Evolutionary conservation across 179 eudicot genomes (phyloP), one percentile per base, ranked within the genome.

Genomic region (Nepenthes alata): DNA sequence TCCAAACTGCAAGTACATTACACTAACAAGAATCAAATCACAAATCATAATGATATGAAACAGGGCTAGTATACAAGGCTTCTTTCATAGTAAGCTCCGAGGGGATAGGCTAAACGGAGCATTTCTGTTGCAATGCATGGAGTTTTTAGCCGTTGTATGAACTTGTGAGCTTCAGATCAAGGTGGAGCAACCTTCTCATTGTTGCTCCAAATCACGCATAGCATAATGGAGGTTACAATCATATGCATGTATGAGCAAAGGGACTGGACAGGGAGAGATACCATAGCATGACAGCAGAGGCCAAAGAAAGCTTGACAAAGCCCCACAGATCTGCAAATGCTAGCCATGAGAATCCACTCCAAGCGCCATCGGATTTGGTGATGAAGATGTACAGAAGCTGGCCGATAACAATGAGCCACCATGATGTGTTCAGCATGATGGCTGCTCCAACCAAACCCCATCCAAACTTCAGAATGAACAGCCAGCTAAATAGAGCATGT

Each of bases 261-360:
- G 53, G 35, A 45, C 10, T 44, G 47, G 10, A 44, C 47, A 49
- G 1, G 55, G 47, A 45, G 44, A 25, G 10, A 16, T 67, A 88
- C 96, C 96, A 89, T 68, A 89, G 62, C 96, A 89, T 89, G 0
- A 89, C 74, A 67, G 96, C 96, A 60, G 96, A 89, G 12, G 95
- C 95, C 61, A 84, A 14, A 11, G 96, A 89, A 38, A 89, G 91
- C 82, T 81, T 74, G 53, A 81, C 80, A 57, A 89, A 89, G 35
- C 81, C 83, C 79, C 79, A 86, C 77, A 87, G 69, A 50, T 89
- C 95, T 0, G 72, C 65, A 68, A 89, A 89, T 1, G 95, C 96
- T 25, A 79, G 71, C 95, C 83, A 82, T 1, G 91, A 72, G 75
- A 81, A 89, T 8, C 95, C 96, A 54, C 73, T 75, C 96, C 96